Base-by-base conservation (phyloP, 2,329 filamentous ascomycete species). In the Penicillium sumatraense region DNA sequence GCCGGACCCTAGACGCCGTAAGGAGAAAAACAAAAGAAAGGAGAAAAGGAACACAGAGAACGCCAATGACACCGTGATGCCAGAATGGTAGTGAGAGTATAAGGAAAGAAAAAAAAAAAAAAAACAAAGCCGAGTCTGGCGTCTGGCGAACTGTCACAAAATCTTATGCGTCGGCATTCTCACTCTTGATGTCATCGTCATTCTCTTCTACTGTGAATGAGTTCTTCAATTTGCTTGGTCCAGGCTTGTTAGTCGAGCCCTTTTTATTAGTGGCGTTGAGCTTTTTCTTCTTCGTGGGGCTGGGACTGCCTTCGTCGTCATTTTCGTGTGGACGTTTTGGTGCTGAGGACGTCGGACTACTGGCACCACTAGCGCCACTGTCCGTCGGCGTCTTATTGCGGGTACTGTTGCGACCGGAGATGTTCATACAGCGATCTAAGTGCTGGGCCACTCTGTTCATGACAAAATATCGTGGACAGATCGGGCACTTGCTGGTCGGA, bases 371-470 rank as follows among this genome's bases (percentile, higher is more conserved):
- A 65, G 72, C 51, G 69, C 78, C 67, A 68, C 75, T 75, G 70
- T 81, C 61, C 68, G 77, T 51, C 63, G 74, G 59, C 58, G 79
- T 64, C 69, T 80, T 71, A 68, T 80, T 68, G 63, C 80, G 66
- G 6, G 54, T 59, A 65, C 76, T 61, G 65, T 78, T 78, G 60
- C 84, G 74, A 1, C 83, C 83, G 18, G 78, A 80, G 24, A 85
- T 78, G 21, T 83, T 83, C 60, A 87, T 75, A 60, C 84, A 87
- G 57, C 85, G 83, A 60, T 86, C 84, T 51, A 86, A 66, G 66
- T 87, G 84, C 65, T 85, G 83, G 14, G 83, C 83, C 49, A 86
- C 83, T 45, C 83, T 77, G 23, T 81, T 86, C 60, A 86, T 84
- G 54, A 85, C 80, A 62, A 86, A 74, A 67, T 83, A 85, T 26